phyloP scores from a whole-genome alignment of 2,329 filamentous ascomycete genomes.

The Fusarium praegraminearum region DNA sequence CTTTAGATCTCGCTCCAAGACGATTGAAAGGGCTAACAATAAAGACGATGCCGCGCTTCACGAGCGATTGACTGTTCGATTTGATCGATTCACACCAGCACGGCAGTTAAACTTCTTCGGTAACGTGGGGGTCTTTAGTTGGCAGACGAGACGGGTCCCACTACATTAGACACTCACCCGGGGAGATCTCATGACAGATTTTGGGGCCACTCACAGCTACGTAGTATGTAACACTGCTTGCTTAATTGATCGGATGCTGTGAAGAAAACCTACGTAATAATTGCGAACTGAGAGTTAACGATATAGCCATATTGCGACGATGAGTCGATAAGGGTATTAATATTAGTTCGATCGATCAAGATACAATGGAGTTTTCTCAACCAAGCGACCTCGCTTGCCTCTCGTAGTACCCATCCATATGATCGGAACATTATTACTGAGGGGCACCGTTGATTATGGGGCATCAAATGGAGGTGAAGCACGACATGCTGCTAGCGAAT shows the following conservation, averaged over 20 bases:
- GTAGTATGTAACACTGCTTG: background rate
- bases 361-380: background rate
- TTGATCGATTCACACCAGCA: constrained; percentile 36
- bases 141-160: constrained; percentile 28
- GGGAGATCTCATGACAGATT: constrained; percentile 33
- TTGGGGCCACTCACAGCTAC: constrained; percentile 13
- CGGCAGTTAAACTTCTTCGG: constrained; percentile 33
- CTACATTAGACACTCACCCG: constrained; percentile 29
- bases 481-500: constrained; percentile 14
- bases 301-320: background rate
- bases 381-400: background rate
- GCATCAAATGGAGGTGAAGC: background rate
- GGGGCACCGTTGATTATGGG: constrained; percentile 23
- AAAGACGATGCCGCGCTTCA: constrained; percentile 32
- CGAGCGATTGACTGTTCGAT: constrained; percentile 26
- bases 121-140: constrained; percentile 37
- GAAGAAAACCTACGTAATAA: background rate
- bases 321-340: background rate
- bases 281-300: background rate
- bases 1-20: constrained; percentile 24
- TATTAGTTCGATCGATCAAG: background rate
- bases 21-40: constrained; percentile 25
- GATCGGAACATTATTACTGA: constrained; percentile 1
- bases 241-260: background rate
- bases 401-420: background rate